Evolutionary conservation across 2,329 filamentous ascomycete species (phyloP).

Genomic region (Alternaria ethzedia): DNA sequence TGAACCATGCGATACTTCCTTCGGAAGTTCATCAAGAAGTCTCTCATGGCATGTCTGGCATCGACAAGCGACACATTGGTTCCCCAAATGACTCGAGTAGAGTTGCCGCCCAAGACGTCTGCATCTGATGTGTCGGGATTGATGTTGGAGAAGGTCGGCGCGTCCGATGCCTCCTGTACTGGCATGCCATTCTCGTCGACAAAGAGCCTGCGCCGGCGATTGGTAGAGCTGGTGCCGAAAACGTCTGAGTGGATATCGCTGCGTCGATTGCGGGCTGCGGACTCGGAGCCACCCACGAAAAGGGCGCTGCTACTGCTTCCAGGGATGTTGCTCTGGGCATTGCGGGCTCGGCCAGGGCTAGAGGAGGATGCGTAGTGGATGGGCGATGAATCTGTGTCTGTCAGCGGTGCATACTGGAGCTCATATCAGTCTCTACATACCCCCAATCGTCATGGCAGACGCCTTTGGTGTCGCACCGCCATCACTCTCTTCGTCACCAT

Average conservation of each 20-base stretch:
- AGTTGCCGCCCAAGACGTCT: conserved; percentile 80
- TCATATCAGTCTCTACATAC: conserved; percentile 52
- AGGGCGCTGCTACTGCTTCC: conserved; percentile 85
- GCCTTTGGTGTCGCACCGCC: conserved; percentile 76
- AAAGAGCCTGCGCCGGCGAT: conserved; percentile 63
- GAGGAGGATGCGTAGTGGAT: conserved; percentile 91
- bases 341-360: conserved; percentile 71
- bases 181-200: conserved; percentile 70
- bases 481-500: conserved; percentile 57
- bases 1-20: conserved; percentile 92
- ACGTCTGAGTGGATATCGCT: conserved; percentile 88
- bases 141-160: conserved; percentile 68
- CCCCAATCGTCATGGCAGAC: conserved; percentile 65
- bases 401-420: conserved; percentile 15
- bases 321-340: conserved; percentile 67
- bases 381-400: conserved; percentile 79
- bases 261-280: conserved; percentile 69
- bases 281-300: conserved; percentile 72
- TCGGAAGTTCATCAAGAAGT: conserved; percentile 90
- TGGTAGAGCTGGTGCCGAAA: conserved; percentile 50
- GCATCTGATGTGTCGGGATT: conserved; percentile 92
- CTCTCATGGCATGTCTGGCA: conserved; percentile 84
- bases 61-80: conserved; percentile 95
- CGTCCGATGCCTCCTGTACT: conserved; percentile 62
- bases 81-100: conserved; percentile 89